Percentiles rank a stretch among this genome's conserved stretches.
phyloP scores from a whole-genome alignment of 306 rosid species.

The Senna tora region DNA sequence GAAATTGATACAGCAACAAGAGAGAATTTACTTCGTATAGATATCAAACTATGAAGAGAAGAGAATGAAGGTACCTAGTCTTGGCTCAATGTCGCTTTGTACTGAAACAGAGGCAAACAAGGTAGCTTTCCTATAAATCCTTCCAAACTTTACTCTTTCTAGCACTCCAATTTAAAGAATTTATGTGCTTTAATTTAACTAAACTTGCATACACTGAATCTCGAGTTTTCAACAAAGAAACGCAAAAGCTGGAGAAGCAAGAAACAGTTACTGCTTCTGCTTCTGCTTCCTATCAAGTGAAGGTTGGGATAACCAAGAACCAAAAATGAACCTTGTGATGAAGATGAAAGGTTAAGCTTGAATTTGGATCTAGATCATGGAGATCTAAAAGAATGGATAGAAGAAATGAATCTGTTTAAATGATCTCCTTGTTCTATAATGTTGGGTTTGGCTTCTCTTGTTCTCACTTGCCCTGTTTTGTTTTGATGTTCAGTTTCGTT shows the following conservation, averaged over 20 bases:
- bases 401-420: constrained; percentile 14
- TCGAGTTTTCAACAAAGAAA: constrained; percentile 3
- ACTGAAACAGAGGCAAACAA: constrained; percentile 32
- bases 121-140: constrained; percentile 38
- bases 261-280: constrained; percentile 24
- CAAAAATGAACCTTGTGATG: neutral
- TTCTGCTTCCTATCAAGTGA: constrained; percentile 15
- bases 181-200: constrained; percentile 11
- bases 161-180: neutral
- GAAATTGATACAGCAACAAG: constrained; percentile 12
- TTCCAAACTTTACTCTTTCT: constrained; percentile 12
- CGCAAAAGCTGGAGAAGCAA: constrained; percentile 17
- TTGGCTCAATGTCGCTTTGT: constrained; percentile 12
- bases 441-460: constrained; percentile 17
- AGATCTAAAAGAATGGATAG: constrained; percentile 44
- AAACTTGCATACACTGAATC: neutral
- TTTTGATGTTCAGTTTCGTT: neutral
- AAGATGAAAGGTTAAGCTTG: constrained; percentile 7
- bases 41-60: constrained; percentile 8
- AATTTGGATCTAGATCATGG: constrained; percentile 26
- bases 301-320: neutral
- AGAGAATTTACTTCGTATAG: neutral
- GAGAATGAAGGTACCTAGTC: neutral
- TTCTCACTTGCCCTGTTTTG: neutral
- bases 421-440: constrained; percentile 20